A percentile compares a stretch with the other conserved stretches of the same genome.
These are phyloP conservation scores for Porogramme epimiltina DNA, from an alignment of 1,284 basidiomycete genomes.

Conservation along the genomic window DNA sequence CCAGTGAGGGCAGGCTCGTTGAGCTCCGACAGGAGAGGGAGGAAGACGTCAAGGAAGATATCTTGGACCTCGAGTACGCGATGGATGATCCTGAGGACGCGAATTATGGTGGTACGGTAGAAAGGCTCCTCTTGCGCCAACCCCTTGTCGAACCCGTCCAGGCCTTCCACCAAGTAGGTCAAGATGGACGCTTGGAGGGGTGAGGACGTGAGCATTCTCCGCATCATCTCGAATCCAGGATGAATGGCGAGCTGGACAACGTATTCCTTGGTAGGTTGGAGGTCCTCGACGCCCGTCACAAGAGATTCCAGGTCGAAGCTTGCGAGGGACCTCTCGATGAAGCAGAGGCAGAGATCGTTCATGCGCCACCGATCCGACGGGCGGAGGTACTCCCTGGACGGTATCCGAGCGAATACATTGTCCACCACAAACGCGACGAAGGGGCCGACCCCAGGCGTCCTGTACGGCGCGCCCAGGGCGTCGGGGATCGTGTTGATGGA, in stretches of 20 bases:
- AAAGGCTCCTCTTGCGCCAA: conserved; percentile 68
- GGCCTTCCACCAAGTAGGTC: conserved; percentile 76
- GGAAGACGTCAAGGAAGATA: conserved; percentile 86
- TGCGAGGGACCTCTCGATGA: conserved; percentile 82
- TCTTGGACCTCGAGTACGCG: conserved; percentile 86
- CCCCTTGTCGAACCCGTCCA: conserved; percentile 76
- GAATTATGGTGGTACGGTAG: conserved; percentile 77
- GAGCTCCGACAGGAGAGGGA: conserved; percentile 76
- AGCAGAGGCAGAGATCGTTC: conserved; percentile 83
- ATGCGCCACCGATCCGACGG: conserved; percentile 86
- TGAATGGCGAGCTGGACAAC: conserved; percentile 66
- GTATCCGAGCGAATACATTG: conserved; percentile 78
- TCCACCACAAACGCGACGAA: conserved; percentile 89
- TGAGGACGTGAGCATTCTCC: conserved; percentile 75
- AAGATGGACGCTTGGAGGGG: conserved; percentile 74
- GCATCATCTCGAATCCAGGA: conserved; percentile 88
- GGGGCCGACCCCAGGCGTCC: conserved; percentile 74
- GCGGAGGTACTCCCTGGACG: conserved; percentile 72
- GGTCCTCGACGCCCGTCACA: conserved; percentile 51
- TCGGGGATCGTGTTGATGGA: conserved; percentile 77
- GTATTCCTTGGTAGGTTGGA: conserved; percentile 49
- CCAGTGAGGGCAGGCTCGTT: conserved; percentile 57
- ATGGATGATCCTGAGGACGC: conserved; percentile 82
- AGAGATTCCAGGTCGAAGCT: conserved; percentile 80
- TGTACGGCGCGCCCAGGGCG: conserved; percentile 72